These are phyloP conservation scores for Boletus sp. DNA, from an alignment of 1,284 basidiomycete species.

Conservation along the genomic window DNA sequence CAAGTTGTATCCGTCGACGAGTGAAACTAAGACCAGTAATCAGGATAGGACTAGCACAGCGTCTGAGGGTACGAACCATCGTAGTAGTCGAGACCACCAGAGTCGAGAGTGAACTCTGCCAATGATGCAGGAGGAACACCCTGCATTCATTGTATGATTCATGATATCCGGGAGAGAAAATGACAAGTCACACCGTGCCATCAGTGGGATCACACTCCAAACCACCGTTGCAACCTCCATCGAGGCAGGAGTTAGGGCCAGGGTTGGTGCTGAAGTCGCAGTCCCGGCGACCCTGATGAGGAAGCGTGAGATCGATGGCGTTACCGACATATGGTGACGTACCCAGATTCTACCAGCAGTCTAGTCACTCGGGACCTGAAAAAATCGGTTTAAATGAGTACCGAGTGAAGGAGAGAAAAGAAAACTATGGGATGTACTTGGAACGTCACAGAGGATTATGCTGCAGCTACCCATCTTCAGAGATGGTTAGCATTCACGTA, in stretches of 20 bases:
- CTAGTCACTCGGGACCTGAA: conserved; percentile 31
- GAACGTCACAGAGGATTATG: conserved; percentile 28
- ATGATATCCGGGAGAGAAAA: background rate
- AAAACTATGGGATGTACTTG: conserved; percentile 12
- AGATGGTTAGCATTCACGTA: conserved; percentile 1
- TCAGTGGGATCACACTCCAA: conserved; percentile 45
- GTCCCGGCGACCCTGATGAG: conserved; percentile 33
- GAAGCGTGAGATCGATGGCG: background rate
- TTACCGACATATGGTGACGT: background rate
- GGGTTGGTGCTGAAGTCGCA: conserved; percentile 40
- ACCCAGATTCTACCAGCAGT: conserved; percentile 33
- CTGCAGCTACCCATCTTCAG: conserved; percentile 24
- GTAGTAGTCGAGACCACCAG: conserved; percentile 24
- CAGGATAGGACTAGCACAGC: background rate
- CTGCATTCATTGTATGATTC: conserved; percentile 20
- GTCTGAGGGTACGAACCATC: conserved; percentile 20
- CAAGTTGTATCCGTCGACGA: conserved; percentile 48
- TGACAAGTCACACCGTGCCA: conserved; percentile 41
- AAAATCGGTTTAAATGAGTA: background rate
- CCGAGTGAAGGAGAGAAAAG: background rate
- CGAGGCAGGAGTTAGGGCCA: conserved; percentile 51
- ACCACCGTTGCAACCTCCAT: conserved; percentile 57
- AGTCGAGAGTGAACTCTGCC: conserved; percentile 52
- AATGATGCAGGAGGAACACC: conserved; percentile 61
- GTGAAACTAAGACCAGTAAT: conserved; percentile 30